phyloP scores from a whole-genome alignment of 2,329 filamentous ascomycete species.

The Epichloe glyceriae region DNA sequence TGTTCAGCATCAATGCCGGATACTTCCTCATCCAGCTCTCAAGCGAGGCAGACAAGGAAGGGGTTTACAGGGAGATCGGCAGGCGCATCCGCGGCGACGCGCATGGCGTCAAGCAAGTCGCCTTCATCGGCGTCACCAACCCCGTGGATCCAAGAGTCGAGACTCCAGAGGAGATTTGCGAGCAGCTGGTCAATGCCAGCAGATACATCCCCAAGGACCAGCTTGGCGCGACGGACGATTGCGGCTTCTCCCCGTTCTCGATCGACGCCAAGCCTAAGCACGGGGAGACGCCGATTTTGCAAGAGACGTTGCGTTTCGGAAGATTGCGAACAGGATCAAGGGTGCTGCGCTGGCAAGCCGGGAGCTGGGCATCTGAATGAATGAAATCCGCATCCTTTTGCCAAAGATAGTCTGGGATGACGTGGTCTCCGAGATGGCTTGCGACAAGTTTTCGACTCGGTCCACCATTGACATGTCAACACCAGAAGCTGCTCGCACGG shows the following conservation, averaged over 20 bases:
- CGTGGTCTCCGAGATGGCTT: too few species aligned
- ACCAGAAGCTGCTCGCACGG: too few species aligned
- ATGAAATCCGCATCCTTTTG: too few species aligned
- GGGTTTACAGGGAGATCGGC: conserved; percentile 5
- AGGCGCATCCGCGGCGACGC: conserved; percentile 6
- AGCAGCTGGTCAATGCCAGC: conserved; percentile 5
- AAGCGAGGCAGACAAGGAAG: conserved; percentile 5
- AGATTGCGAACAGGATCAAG: conserved; percentile 5
- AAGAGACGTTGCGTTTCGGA: conserved; percentile 7
- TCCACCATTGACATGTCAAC: too few species aligned
- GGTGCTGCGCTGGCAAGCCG: conserved; percentile 5
- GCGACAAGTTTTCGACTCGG: too few species aligned
- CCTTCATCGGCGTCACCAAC: conserved; percentile 7
- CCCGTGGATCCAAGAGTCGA: conserved; percentile 6
- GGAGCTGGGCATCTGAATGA: conserved; percentile 1
- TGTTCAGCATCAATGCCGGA: conserved; percentile 7
- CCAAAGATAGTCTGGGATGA: too few species aligned
- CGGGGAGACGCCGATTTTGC: conserved; percentile 6
- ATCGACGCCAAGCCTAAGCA: conserved; percentile 7
- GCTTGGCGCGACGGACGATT: conserved; percentile 8
- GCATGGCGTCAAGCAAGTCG: conserved; percentile 7
- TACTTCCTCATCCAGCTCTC: conserved; percentile 8
- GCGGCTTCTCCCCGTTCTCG: conserved; percentile 8
- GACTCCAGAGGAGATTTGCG: conserved; percentile 6
- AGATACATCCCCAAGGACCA: conserved; percentile 6